phyloP scores from a whole-genome alignment of 257 asterid species.

The Fraxinus quadrangulata region DNA sequence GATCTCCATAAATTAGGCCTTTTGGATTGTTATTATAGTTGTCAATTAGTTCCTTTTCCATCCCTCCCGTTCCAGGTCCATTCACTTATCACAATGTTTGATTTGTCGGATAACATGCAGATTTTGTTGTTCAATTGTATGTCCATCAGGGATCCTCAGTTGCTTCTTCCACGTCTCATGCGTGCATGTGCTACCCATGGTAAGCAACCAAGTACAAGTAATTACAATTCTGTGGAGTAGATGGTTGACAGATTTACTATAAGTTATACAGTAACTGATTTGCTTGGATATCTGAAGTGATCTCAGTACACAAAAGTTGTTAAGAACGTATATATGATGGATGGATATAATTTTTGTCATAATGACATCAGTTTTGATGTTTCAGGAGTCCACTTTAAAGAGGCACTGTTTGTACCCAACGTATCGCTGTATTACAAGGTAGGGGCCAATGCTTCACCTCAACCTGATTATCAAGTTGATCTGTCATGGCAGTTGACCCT shows the following conservation, averaged over 20 bases:
- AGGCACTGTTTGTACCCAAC: slow-evolving; percentile 92
- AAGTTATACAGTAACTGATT: not conserved
- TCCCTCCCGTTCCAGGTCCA: not conserved
- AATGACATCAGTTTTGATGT: slow-evolving; percentile 8
- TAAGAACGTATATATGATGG: not conserved
- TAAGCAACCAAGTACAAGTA: slow-evolving; percentile 38
- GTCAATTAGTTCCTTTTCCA: slow-evolving; percentile 9
- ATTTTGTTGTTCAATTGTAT: slow-evolving; percentile 93
- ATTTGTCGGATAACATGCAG: slow-evolving; percentile 53
- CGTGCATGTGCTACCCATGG: slow-evolving; percentile 79
- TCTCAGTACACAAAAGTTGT: not conserved
- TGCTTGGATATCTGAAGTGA: not conserved
- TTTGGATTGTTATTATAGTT: slow-evolving; percentile 17
- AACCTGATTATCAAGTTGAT: slow-evolving; percentile 69
- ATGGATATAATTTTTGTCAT: slow-evolving; percentile 1
- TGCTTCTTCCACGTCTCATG: slow-evolving; percentile 82
- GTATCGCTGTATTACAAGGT: slow-evolving; percentile 88
- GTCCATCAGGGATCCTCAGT: slow-evolving; percentile 94
- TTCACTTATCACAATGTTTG: not conserved
- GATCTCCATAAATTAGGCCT: slow-evolving; percentile 9
- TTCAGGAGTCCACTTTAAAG: slow-evolving; percentile 82
- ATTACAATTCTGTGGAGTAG: slow-evolving; percentile 14
- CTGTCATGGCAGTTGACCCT: slow-evolving; percentile 89
- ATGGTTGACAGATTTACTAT: slow-evolving; percentile 7
- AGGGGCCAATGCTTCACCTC: slow-evolving; percentile 51